phyloP scores from a whole-genome alignment of 2,329 filamentous ascomycete genomes.

The Teratosphaeria viscida region DNA sequence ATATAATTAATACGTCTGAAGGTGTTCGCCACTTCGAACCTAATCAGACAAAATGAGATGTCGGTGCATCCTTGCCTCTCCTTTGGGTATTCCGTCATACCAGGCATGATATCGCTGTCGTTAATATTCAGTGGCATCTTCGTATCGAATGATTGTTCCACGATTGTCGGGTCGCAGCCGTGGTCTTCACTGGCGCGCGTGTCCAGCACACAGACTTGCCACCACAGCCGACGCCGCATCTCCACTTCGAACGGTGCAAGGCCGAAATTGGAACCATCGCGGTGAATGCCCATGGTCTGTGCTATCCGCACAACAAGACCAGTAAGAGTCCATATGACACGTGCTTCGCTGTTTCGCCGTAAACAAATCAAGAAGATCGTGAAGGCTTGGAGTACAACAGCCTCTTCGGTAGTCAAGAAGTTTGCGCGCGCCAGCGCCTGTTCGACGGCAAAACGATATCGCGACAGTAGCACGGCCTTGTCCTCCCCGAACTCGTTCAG shows the following conservation, averaged over 20 bases:
- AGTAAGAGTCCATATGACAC: slow-evolving; percentile 48
- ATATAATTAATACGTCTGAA: slow-evolving; percentile 37
- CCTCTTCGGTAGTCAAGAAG: slow-evolving; percentile 51
- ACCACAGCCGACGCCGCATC: slow-evolving; percentile 50
- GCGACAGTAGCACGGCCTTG: slow-evolving; percentile 37
- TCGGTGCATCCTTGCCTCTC: slow-evolving; percentile 45
- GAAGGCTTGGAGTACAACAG: slow-evolving; percentile 52
- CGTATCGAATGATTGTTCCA: slow-evolving; percentile 50
- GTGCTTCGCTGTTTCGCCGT: slow-evolving; percentile 40
- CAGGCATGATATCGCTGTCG: slow-evolving; percentile 41
- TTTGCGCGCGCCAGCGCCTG: slow-evolving; percentile 54
- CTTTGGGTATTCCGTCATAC: slow-evolving; percentile 38
- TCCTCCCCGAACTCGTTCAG: slow-evolving; percentile 41
- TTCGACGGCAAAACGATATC: slow-evolving; percentile 53
- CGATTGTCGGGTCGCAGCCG: slow-evolving; percentile 51
- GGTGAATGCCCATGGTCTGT: slow-evolving; percentile 50
- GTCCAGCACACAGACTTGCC: slow-evolving; percentile 50
- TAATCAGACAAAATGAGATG: slow-evolving; percentile 47
- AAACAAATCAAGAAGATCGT: slow-evolving; percentile 50
- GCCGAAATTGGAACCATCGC: slow-evolving; percentile 46
- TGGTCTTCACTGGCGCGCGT: slow-evolving; percentile 52
- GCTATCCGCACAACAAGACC: slow-evolving; percentile 50
- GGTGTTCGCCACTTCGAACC: slow-evolving; percentile 41
- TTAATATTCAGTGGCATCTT: slow-evolving; percentile 48
- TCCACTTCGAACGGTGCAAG: slow-evolving; percentile 51